These are phyloP conservation scores for Diospyros kaki DNA, from an alignment of 148 eudicot species.

Conservation along the genomic window DNA sequence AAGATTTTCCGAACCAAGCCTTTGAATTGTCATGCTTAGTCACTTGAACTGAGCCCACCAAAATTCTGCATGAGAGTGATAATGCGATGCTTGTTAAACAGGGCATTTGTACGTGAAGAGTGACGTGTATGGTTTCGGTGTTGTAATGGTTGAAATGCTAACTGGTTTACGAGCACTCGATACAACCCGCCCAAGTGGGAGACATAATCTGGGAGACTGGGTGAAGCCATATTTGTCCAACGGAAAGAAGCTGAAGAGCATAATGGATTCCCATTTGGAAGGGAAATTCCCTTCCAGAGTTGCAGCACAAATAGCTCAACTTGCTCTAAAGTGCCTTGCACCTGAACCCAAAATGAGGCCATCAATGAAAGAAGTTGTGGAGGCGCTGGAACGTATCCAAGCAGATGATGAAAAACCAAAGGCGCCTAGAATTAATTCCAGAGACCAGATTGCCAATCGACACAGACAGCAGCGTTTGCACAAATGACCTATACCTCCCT, in stretches of 20 bases:
- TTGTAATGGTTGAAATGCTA: slow-evolving; percentile 70
- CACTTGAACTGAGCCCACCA: background rate
- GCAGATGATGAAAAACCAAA: slow-evolving; percentile 35
- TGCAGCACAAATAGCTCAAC: slow-evolving; percentile 49
- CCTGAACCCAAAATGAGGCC: slow-evolving; percentile 55
- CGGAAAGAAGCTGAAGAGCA: slow-evolving; percentile 44
- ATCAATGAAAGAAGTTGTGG: slow-evolving; percentile 71
- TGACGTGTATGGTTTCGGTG: slow-evolving; percentile 82
- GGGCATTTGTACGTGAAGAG: slow-evolving; percentile 86
- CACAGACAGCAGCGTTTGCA: slow-evolving; percentile 9
- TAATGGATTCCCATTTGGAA: slow-evolving; percentile 68
- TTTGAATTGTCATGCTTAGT: background rate
- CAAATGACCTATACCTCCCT: slow-evolving; percentile 24
- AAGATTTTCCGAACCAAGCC: background rate
- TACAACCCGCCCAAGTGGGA: slow-evolving; percentile 21
- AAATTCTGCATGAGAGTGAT: background rate
- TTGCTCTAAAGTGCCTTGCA: slow-evolving; percentile 60
- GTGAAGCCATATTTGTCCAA: slow-evolving; percentile 24
- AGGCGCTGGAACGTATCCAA: slow-evolving; percentile 35
- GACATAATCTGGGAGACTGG: slow-evolving; percentile 17
- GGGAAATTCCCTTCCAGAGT: slow-evolving; percentile 68
- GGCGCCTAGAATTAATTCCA: slow-evolving; percentile 27
- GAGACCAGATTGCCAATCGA: slow-evolving; percentile 15
- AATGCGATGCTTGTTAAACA: slow-evolving; percentile 25
- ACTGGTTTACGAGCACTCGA: slow-evolving; percentile 22